Conservation (phyloP, 768 basidiomycete genomes). For the Psilocybe cyanescens region DNA sequence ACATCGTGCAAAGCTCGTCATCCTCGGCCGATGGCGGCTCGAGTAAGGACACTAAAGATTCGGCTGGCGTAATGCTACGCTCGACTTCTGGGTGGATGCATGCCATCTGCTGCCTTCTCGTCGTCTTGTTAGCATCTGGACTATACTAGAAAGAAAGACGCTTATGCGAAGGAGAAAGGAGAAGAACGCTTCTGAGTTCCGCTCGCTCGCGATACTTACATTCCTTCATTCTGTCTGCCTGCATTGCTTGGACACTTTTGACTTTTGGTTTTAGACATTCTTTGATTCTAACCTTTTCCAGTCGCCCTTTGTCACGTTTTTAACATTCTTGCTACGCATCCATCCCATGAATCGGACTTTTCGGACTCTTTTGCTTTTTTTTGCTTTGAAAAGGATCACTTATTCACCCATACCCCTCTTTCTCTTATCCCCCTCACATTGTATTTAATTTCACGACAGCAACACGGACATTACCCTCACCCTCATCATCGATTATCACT, state of each 20-base stretch:
- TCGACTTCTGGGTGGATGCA: neutral
- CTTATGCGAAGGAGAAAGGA: neutral
- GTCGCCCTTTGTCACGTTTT: neutral
- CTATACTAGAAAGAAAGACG: neutral
- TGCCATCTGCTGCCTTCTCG: conserved; percentile 1
- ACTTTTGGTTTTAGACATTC: neutral
- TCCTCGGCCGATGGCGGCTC: neutral
- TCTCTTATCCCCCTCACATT: neutral
- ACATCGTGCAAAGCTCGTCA: conserved; percentile 19
- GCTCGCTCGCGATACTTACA: neutral
- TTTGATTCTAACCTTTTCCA: neutral
- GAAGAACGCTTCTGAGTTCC: neutral
- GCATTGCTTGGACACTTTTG: neutral
- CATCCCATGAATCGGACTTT: neutral
- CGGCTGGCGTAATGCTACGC: neutral
- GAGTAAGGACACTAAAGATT: neutral
- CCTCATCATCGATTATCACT: neutral
- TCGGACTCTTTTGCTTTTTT: neutral
- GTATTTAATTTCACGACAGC: neutral
- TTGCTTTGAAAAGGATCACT: neutral
- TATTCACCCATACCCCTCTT: neutral
- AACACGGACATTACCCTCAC: neutral
- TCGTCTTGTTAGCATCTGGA: neutral
- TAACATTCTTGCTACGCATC: neutral
- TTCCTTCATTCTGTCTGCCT: neutral